These are phyloP conservation scores for Morella rubra DNA, from an alignment of 306 rosid species.

Conservation along the genomic window DNA sequence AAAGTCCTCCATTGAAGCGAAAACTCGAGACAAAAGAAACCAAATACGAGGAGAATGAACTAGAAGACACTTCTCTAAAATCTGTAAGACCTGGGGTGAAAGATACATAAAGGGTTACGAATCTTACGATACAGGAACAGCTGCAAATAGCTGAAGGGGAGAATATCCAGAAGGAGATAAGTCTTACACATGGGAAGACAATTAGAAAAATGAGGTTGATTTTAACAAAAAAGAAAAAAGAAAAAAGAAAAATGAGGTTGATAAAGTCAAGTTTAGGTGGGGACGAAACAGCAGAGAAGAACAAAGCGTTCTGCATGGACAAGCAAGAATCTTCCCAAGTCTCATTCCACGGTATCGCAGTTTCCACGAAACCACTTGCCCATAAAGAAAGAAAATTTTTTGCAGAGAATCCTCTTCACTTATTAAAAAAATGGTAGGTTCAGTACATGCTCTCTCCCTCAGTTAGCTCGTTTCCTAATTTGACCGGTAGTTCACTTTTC, in stretches of 20 bases:
- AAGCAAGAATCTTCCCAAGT: too few species aligned
- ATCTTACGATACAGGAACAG: too few species aligned
- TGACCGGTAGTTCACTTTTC: too few species aligned
- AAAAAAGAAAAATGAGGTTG: not conserved
- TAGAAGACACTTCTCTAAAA: not conserved
- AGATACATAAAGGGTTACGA: too few species aligned
- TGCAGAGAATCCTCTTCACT: too few species aligned
- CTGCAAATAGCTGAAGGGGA: not conserved
- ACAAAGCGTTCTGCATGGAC: not conserved
- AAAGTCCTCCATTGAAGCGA: not conserved
- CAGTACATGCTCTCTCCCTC: too few species aligned
- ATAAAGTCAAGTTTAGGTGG: not conserved
- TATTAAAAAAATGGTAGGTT: too few species aligned
- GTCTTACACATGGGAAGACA: not conserved
- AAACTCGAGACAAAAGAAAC: not conserved
- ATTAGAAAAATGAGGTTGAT: not conserved
- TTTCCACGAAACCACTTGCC: too few species aligned
- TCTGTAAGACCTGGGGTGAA: not conserved
- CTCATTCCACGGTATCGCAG: too few species aligned
- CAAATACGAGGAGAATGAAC: not conserved
- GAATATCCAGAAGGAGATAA: not conserved
- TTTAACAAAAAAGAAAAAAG: too few species aligned
- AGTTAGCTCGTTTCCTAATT: too few species aligned
- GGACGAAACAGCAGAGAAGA: not conserved
- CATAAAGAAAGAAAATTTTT: too few species aligned